Percentiles rank a stretch among this genome's conserved stretches.
Conservation (phyloP, 140 eudicot genomes). For the Flaveria floridana region DNA sequence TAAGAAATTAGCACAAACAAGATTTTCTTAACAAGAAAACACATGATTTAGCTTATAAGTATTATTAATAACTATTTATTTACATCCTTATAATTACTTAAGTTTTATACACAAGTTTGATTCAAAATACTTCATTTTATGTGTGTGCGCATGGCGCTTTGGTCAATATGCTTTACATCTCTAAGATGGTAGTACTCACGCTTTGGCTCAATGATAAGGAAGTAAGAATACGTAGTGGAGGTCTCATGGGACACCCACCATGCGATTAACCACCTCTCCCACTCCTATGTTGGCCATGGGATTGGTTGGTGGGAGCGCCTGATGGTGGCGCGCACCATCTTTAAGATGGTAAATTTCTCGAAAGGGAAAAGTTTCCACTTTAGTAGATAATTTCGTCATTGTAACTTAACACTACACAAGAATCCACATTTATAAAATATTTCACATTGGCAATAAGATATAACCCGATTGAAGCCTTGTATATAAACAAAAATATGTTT, state of each 20-base stretch:
- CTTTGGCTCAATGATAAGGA: too few species aligned
- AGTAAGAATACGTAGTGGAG: too few species aligned
- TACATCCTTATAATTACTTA: neutral
- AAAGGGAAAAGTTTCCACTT: constrained; percentile 17
- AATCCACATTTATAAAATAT: neutral
- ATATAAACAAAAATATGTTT: constrained; percentile 16
- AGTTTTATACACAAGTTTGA: constrained; percentile 8
- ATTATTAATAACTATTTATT: neutral
- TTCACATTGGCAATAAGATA: neutral
- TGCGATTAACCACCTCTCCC: too few species aligned
- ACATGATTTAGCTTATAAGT: neutral
- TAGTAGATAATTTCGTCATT: neutral
- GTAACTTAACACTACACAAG: neutral
- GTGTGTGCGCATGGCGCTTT: neutral
- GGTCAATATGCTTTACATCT: neutral
- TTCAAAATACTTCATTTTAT: neutral
- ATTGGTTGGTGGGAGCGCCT: neutral
- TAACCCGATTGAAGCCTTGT: constrained; percentile 13
- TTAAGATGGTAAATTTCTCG: constrained; percentile 8
- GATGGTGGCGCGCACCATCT: neutral
- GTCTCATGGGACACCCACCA: too few species aligned
- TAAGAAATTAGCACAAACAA: neutral
- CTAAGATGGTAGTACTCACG: too few species aligned
- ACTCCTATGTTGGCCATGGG: too few species aligned
- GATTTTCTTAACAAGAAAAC: neutral